Evolutionary conservation across 768 basidiomycete genomes (phyloP), one percentile per base, ranked within the genome.

Genomic region (Russula compacta): DNA sequence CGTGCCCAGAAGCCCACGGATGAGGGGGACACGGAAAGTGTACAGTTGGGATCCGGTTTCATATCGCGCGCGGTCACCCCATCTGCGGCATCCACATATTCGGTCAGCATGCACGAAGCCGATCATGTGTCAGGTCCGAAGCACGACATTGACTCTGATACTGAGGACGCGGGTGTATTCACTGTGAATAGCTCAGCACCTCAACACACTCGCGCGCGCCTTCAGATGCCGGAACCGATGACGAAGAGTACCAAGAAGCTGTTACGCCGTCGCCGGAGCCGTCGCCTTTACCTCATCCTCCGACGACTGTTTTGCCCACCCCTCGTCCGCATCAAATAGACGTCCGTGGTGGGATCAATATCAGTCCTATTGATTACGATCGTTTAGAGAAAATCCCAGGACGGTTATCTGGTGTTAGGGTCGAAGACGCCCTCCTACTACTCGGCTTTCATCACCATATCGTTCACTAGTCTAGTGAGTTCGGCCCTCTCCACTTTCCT

Each of bases 361-460:
- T 79, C 21, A 75, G 77, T 60, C 70, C 77, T 42, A 74, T 75
- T 17, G 67, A 74, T 53, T 77, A 78, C 59, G 75, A 77, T 55
- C 79, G 81, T 53, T 68, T 80, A 55, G 82, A 81, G 67, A 82
- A 82, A 63, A 38, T 67, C 15, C 60, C 63, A 29, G 71, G 54
- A 52, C 69, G 68, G 66, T 64, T 50, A 68, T 79, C 77, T 60
- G 83, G 83, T 51, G 81, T 87, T 63, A 83, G 78, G 68, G 77
- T 87, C 54, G 88, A 89, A 71, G 88, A 91, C 67, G 88, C 88
- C 4, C 73, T 87, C 36, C 72, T 91, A 43, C 75, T 91, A 54
- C 77, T 91, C 64, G 83, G 82, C 70, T 91, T 91, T 75, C 84
- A 86, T 68, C 82, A 85, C 49, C 82, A 84, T 66, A 77, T 78